Base-by-base conservation (phyloP, 2,329 filamentous ascomycete species). In the Sclerotinia trifoliorum region DNA sequence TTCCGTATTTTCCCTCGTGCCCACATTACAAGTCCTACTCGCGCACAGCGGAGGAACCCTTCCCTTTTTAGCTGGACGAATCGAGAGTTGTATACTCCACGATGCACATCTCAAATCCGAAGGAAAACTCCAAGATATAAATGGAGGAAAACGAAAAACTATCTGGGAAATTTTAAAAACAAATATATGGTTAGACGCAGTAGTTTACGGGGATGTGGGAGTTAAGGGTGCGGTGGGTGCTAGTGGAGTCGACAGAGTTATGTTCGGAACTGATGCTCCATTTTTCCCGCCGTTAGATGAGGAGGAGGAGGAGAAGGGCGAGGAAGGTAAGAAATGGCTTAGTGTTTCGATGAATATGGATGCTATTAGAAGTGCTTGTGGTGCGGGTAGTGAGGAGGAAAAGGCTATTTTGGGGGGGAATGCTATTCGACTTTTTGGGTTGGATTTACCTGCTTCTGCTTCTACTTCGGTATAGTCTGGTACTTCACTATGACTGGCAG, bases 31-130 rank as follows among this genome's bases (percentile, higher is more conserved):
- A 29, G 88, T 97, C 75, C 82, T 97, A 66, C 82, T 97, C 5
- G 94, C 94, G 0, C 94, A 97, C 79, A 93, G 91, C 32, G 94
- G 94, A 1, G 94, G 94, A 2, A 94, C 93, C 0, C 81, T 97
- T 60, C 94, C 94, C 0, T 97, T 97, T 78, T 81, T 97, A 2
- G 94, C 93, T 0, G 94, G 94, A 0, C 83, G 94, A 39, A 93
- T 97, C 64, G 93, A 97, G 80, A 94, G 90, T 76, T 97, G 93
- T 77, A 88, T 97, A 65, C 79, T 87, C 68, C 94, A 97, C 80
- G 93, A 97, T 76, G 89, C 87, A 0, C 88, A 93, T 76, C 83
- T 96, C 51, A 86, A 89, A 67, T 81, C 83, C 1, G 84, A 88
- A 70, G 89, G 88, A 13, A 87, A 84, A 75, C 80, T 83, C 1